phyloP scores from a whole-genome alignment of 257 asterid genomes.

The Scutellaria galericulata region DNA sequence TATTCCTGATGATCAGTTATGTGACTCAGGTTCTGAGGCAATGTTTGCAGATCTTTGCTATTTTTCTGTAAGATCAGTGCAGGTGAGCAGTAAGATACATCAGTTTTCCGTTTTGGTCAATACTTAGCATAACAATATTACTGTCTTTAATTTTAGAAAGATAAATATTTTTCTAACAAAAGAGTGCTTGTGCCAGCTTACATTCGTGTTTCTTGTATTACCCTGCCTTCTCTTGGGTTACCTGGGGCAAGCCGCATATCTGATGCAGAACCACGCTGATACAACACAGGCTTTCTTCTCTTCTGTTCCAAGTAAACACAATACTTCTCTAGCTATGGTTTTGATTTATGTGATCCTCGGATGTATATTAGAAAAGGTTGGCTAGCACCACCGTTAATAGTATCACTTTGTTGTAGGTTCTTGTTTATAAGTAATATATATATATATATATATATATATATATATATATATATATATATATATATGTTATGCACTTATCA shows the following conservation, averaged over 20 bases:
- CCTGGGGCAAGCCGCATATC: slow-evolving; percentile 99
- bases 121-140: slow-evolving; percentile 6
- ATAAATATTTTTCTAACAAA: slow-evolving; percentile 32
- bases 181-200: slow-evolving; percentile 65
- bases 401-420: slow-evolving; percentile 14
- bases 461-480: background rate
- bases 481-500: background rate
- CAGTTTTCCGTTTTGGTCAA: slow-evolving; percentile 31
- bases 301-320: slow-evolving; percentile 82
- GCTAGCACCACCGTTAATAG: background rate
- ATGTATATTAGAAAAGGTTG: slow-evolving; percentile 23
- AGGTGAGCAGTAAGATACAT: slow-evolving; percentile 55
- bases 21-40: slow-evolving; percentile 96
- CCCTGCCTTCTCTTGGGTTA: slow-evolving; percentile 98
- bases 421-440: slow-evolving; percentile 6
- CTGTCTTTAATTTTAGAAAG: slow-evolving; percentile 14
- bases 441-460: no score
- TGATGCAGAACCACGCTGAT: slow-evolving; percentile 92
- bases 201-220: slow-evolving; percentile 80
- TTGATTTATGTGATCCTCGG: slow-evolving; percentile 28
- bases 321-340: slow-evolving; percentile 24
- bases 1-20: slow-evolving; percentile 56
- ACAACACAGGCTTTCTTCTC: slow-evolving; percentile 95
- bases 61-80: slow-evolving; percentile 94
- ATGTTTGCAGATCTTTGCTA: slow-evolving; percentile 99